Conservation (phyloP, 768 basidiomycete species). For the Lyophyllum shimeji region DNA sequence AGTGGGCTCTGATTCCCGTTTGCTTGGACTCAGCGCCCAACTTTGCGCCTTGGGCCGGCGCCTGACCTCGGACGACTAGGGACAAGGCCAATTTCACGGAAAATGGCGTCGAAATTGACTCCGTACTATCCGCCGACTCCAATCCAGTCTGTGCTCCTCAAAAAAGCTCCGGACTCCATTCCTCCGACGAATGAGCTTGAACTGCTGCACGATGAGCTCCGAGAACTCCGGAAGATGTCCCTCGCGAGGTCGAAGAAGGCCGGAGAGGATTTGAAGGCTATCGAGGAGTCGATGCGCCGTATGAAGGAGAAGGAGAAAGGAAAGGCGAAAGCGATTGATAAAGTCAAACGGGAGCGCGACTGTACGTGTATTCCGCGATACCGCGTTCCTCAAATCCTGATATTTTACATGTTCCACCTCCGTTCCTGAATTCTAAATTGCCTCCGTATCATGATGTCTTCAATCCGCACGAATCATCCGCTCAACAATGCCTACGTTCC, state of each 20-base stretch:
- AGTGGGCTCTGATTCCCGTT: conserved; percentile 11
- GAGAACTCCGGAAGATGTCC: conserved; percentile 48
- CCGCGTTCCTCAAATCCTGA: conserved; percentile 21
- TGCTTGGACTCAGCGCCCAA: conserved; percentile 15
- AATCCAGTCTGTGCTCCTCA: conserved; percentile 61
- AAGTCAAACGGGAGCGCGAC: conserved; percentile 71
- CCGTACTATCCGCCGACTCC: conserved; percentile 46
- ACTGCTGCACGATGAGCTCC: conserved; percentile 60
- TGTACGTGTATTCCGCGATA: conserved; percentile 51
- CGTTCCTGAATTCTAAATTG: conserved; percentile 8
- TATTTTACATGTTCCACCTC: conserved; percentile 17
- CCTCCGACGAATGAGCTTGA: conserved; percentile 77
- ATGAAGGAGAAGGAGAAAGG: conserved; percentile 78
- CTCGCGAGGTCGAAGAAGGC: conserved; percentile 73
- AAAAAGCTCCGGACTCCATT: conserved; percentile 61
- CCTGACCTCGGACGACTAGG: conserved; percentile 4
- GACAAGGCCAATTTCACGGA: conserved; percentile 16
- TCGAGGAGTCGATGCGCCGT: conserved; percentile 74
- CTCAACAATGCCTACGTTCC: background rate
- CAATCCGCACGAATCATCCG: background rate
- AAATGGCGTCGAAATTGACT: conserved; percentile 64
- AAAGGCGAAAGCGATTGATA: conserved; percentile 69
- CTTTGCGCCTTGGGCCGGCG: conserved; percentile 7
- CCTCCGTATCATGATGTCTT: conserved; percentile 3
- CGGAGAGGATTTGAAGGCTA: conserved; percentile 67